Evolutionary conservation across 352 stramenopile species (phyloP).

Genomic region (Phytophthora cactorum): DNA sequence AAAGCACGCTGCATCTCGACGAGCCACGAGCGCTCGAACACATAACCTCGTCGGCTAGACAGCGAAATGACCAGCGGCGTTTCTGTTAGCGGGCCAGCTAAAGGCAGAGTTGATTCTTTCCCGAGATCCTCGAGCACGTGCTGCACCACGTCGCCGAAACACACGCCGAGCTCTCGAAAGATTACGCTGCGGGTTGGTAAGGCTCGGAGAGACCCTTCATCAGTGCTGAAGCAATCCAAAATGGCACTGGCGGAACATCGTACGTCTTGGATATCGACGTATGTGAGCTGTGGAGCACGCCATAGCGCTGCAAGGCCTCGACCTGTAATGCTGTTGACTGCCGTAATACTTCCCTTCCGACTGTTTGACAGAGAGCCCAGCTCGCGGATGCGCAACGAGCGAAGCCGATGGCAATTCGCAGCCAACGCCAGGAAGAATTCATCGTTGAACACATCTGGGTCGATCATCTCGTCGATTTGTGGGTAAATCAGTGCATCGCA

Average conservation of each 20-base stretch:
- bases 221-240: slow-evolving; percentile 21
- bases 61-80: slow-evolving; percentile 37
- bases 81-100: background rate
- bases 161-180: slow-evolving; percentile 45
- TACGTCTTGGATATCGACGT: slow-evolving; percentile 47
- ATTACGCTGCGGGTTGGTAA: slow-evolving; percentile 15
- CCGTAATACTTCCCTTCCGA: slow-evolving; percentile 24
- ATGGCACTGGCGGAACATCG: slow-evolving; percentile 40
- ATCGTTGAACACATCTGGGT: slow-evolving; percentile 56
- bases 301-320: slow-evolving; percentile 35
- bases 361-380: slow-evolving; percentile 29
- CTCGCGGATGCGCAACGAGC: slow-evolving; percentile 45
- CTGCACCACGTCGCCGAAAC: slow-evolving; percentile 49
- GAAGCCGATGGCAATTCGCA: slow-evolving; percentile 31
- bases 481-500: slow-evolving; percentile 57
- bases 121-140: slow-evolving; percentile 34
- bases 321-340: slow-evolving; percentile 46
- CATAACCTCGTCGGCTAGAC: slow-evolving; percentile 44
- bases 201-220: background rate
- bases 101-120: background rate
- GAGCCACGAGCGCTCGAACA: slow-evolving; percentile 46
- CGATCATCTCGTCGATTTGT: slow-evolving; percentile 70
- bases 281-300: slow-evolving; percentile 21
- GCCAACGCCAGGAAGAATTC: slow-evolving; percentile 39
- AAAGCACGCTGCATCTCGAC: slow-evolving; percentile 32